Percentiles rank a stretch among this genome's conserved stretches.
These are phyloP conservation scores for Neofusicoccum umdonicola DNA, from an alignment of 2,329 filamentous ascomycete genomes.

Conservation along the genomic window DNA sequence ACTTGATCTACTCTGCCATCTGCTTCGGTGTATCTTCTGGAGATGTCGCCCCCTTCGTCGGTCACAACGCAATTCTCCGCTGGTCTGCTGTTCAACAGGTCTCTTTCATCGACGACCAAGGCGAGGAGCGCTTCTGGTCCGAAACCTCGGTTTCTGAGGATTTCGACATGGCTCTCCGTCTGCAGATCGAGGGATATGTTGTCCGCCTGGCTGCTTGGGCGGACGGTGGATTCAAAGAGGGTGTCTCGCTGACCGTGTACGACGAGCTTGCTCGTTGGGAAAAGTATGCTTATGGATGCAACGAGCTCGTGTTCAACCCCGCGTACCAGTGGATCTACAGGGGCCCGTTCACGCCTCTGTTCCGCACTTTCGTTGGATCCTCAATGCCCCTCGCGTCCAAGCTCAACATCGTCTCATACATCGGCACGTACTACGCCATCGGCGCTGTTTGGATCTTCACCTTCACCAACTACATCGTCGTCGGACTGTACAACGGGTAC, in stretches of 20 bases:
- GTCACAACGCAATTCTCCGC: slow-evolving; percentile 72
- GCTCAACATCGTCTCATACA: slow-evolving; percentile 68
- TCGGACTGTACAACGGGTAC: slow-evolving; percentile 66
- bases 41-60: slow-evolving; percentile 72
- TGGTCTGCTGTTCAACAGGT: slow-evolving; percentile 65
- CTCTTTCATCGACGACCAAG: slow-evolving; percentile 55
- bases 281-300: slow-evolving; percentile 71
- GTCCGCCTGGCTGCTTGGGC: slow-evolving; percentile 69
- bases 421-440: slow-evolving; percentile 71
- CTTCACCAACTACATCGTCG: slow-evolving; percentile 66
- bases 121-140: slow-evolving; percentile 69
- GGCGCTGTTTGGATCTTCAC: slow-evolving; percentile 67
- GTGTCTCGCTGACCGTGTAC: slow-evolving; percentile 70
- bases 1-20: slow-evolving; percentile 73
- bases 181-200: slow-evolving; percentile 67
- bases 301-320: slow-evolving; percentile 69
- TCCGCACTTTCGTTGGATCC: slow-evolving; percentile 58
- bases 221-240: slow-evolving; percentile 69
- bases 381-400: slow-evolving; percentile 66
- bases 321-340: slow-evolving; percentile 59
- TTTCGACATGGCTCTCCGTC: slow-evolving; percentile 71
- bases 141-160: slow-evolving; percentile 75
- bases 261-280: slow-evolving; percentile 71
- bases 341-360: slow-evolving; percentile 65
- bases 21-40: slow-evolving; percentile 68